Evolutionary conservation across 1,284 basidiomycete genomes (phyloP).

Genomic region (Pyrrhoderma noxium): DNA sequence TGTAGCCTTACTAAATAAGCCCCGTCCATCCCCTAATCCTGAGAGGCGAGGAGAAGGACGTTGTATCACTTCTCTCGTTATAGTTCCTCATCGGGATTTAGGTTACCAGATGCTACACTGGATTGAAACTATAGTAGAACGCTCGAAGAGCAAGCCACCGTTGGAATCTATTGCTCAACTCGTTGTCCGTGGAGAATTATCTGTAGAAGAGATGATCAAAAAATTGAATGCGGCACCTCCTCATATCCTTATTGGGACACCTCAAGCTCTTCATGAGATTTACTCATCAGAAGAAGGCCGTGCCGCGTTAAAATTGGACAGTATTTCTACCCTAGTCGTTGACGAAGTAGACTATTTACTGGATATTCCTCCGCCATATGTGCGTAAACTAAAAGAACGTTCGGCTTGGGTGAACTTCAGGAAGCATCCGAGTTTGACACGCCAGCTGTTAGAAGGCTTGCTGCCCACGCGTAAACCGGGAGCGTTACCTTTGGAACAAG

Average conservation of each 20-base stretch:
- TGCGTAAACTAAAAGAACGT: constrained; percentile 30
- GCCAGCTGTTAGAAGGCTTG: constrained; percentile 50
- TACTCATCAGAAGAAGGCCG: constrained; percentile 32
- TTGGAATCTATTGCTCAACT: constrained; percentile 47
- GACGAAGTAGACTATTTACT: constrained; percentile 72
- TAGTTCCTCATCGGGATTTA: constrained; percentile 71
- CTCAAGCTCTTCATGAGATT: constrained; percentile 56
- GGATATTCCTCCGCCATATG: constrained; percentile 36
- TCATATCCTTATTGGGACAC: constrained; percentile 64
- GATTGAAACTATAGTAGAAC: constrained; percentile 47
- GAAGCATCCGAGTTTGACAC: constrained; percentile 51
- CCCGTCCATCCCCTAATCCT: constrained; percentile 23
- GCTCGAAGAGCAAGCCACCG: constrained; percentile 26
- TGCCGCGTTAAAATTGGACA: constrained; percentile 36
- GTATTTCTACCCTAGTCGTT: constrained; percentile 52
- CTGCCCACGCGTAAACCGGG: constrained; percentile 14
- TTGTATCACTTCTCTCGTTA: constrained; percentile 44
- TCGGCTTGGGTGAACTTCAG: constrained; percentile 36
- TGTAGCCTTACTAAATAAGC: constrained; percentile 56
- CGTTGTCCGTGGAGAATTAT: constrained; percentile 43
- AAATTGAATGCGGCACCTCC: constrained; percentile 41
- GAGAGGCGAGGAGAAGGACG: constrained; percentile 18
- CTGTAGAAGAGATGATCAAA: constrained; percentile 30
- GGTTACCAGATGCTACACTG: constrained; percentile 63
- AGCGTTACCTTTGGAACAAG: constrained; percentile 7